phyloP scores from a whole-genome alignment of 2,329 filamentous ascomycete genomes.

The Colletotrichum australisinense region DNA sequence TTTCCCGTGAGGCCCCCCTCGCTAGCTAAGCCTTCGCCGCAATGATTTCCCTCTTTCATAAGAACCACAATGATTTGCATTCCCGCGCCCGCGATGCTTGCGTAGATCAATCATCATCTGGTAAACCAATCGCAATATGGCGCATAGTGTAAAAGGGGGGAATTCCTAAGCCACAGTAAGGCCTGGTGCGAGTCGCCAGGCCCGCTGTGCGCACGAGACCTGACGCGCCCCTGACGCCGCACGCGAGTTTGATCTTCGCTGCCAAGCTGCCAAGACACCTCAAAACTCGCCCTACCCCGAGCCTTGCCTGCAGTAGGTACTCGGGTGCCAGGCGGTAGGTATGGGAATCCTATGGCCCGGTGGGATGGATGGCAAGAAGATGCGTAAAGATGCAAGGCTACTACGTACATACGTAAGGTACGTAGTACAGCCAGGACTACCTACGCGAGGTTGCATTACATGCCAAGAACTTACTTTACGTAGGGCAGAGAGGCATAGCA shows the following conservation, averaged over 20 bases:
- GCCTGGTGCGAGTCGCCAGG: not conserved
- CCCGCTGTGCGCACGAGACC: not conserved
- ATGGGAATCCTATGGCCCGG: not conserved
- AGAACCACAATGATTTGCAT: slow-evolving; percentile 11
- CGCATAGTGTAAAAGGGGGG: not conserved
- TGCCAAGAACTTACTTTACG: not conserved
- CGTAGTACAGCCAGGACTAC: not conserved
- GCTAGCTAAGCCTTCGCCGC: not conserved
- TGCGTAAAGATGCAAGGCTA: not conserved
- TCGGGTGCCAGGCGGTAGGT: not conserved
- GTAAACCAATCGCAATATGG: slow-evolving; percentile 17
- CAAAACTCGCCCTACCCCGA: not conserved
- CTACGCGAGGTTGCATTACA: slow-evolving; percentile 7
- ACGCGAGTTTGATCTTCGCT: slow-evolving; percentile 32
- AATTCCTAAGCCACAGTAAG: not conserved
- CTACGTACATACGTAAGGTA: too few relatives aligned
- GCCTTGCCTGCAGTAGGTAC: not conserved
- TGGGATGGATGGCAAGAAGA: not conserved
- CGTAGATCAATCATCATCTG: slow-evolving; percentile 20
- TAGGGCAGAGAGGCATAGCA: not conserved
- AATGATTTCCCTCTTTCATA: not conserved
- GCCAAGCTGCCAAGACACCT: slow-evolving; percentile 29
- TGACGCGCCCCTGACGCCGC: slow-evolving; percentile 27
- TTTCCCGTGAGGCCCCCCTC: not conserved
- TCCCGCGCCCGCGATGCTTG: slow-evolving; percentile 29